phyloP scores from a whole-genome alignment of 1,139 yeast genomes.

The Kurtzmaniella natalensis region DNA sequence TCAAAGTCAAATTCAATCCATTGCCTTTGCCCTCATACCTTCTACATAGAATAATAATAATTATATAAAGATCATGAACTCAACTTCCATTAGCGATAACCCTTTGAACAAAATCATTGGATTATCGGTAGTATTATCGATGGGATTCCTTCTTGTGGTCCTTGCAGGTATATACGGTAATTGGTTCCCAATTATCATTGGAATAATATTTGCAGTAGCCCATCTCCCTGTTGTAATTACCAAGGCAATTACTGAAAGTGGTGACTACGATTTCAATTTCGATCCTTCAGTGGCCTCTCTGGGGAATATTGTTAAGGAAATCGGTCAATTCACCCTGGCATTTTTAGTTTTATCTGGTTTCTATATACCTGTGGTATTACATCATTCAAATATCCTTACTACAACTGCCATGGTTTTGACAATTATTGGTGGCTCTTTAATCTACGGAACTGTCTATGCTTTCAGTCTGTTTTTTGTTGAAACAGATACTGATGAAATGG shows the following conservation, averaged over 20 bases:
- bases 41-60: too few species aligned
- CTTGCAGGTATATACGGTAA: slow-evolving; percentile 72
- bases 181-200: slow-evolving; percentile 71
- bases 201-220: slow-evolving; percentile 52
- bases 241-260: slow-evolving; percentile 25
- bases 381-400: slow-evolving; percentile 60
- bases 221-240: slow-evolving; percentile 60
- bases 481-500: slow-evolving; percentile 41
- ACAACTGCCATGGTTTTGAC: slow-evolving; percentile 59
- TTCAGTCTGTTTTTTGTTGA: slow-evolving; percentile 71
- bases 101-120: slow-evolving; percentile 74
- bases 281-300: slow-evolving; percentile 33
- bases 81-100: slow-evolving; percentile 31
- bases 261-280: slow-evolving; percentile 44
- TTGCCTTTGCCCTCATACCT: too few species aligned
- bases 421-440: slow-evolving; percentile 63
- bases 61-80: slow-evolving; percentile 26
- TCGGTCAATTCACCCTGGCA: slow-evolving; percentile 67
- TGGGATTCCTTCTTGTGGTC: slow-evolving; percentile 75
- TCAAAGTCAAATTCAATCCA: too few species aligned
- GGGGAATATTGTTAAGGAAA: slow-evolving; percentile 40
- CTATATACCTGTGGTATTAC: slow-evolving; percentile 61
- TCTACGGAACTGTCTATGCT: slow-evolving; percentile 68
- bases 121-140: slow-evolving; percentile 66
- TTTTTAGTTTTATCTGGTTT: slow-evolving; percentile 62